These are phyloP conservation scores for Lophiotrema nucula DNA, from an alignment of 495 filamentous ascomycete species.

Conservation along the genomic window DNA sequence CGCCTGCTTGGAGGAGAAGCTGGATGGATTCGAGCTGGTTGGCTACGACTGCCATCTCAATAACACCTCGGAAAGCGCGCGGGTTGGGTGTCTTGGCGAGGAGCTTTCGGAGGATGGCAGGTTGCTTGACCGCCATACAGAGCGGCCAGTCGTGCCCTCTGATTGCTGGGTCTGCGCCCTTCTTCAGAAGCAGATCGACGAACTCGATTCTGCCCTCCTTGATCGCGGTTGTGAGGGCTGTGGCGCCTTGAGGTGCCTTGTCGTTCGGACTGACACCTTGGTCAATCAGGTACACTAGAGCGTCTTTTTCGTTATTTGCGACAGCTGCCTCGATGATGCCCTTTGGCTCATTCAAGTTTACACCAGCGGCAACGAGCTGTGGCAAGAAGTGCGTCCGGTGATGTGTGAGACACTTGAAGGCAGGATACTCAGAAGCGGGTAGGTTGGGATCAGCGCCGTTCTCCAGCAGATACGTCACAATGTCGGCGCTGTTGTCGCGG, in stretches of 20 bases:
- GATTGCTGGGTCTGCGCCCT: slow-evolving; percentile 53
- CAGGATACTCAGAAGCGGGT: slow-evolving; percentile 53
- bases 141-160: slow-evolving; percentile 57
- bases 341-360: slow-evolving; percentile 50
- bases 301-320: slow-evolving; percentile 50
- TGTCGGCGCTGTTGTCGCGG: slow-evolving; percentile 52
- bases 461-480: slow-evolving; percentile 51
- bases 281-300: slow-evolving; percentile 49
- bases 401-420: slow-evolving; percentile 58
- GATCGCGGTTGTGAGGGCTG: slow-evolving; percentile 56
- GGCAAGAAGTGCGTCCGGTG: slow-evolving; percentile 51
- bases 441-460: slow-evolving; percentile 55
- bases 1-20: slow-evolving; percentile 49
- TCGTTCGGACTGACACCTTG: slow-evolving; percentile 52
- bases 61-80: slow-evolving; percentile 52
- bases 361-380: slow-evolving; percentile 51
- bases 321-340: slow-evolving; percentile 59
- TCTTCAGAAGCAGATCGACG: slow-evolving; percentile 48
- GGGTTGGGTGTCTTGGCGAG: slow-evolving; percentile 47
- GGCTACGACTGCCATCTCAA: slow-evolving; percentile 56
- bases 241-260: slow-evolving; percentile 45
- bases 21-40: slow-evolving; percentile 46
- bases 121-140: slow-evolving; percentile 52
- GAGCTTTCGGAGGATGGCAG: slow-evolving; percentile 48
- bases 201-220: slow-evolving; percentile 48